These are phyloP conservation scores for Pseudogymnoascus sp. DNA, from an alignment of 2,329 filamentous ascomycete species.

Conservation along the genomic window DNA sequence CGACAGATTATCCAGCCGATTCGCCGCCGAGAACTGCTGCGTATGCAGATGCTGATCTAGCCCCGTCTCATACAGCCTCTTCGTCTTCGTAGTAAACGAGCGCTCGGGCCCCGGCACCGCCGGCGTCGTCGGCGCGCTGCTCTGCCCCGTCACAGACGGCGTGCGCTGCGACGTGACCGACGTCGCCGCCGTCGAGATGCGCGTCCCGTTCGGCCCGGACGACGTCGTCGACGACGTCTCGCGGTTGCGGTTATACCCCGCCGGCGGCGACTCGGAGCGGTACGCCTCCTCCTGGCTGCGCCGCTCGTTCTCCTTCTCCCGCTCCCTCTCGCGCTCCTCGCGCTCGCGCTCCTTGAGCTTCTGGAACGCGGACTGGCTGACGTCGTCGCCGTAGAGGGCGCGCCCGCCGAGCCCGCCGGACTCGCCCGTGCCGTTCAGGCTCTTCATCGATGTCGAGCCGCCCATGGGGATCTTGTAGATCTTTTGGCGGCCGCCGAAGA, in stretches of 20 bases:
- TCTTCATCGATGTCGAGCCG: slow-evolving; percentile 35
- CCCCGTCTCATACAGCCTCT: slow-evolving; percentile 75
- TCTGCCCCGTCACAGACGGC: slow-evolving; percentile 43
- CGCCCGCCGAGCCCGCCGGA: slow-evolving; percentile 51
- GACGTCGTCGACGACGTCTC: slow-evolving; percentile 80
- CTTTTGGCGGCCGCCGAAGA: slow-evolving; percentile 94
- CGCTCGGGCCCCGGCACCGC: slow-evolving; percentile 47
- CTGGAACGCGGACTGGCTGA: slow-evolving; percentile 76
- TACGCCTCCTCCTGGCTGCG: slow-evolving; percentile 28
- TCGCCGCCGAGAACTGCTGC: slow-evolving; percentile 66
- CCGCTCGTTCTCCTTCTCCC: slow-evolving; percentile 44
- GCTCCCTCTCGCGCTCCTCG: too few relatives aligned
- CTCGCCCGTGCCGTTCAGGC: slow-evolving; percentile 25
- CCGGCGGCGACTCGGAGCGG: slow-evolving; percentile 47
- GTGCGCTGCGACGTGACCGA: slow-evolving; percentile 70
- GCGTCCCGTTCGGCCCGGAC: slow-evolving; percentile 52
- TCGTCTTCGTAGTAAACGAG: slow-evolving; percentile 58
- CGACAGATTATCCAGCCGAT: slow-evolving; percentile 71
- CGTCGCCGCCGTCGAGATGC: slow-evolving; percentile 79
- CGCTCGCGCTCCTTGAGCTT: slow-evolving; percentile 48
- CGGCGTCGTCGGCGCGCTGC: slow-evolving; percentile 33
- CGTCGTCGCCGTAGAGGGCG: slow-evolving; percentile 78
- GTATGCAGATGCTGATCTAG: slow-evolving; percentile 72
- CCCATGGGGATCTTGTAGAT: slow-evolving; percentile 73
- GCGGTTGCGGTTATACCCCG: slow-evolving; percentile 64